Evolutionary conservation across 2,329 filamentous ascomycete genomes (phyloP), one percentile per base, ranked within the genome.

Genomic region (Fusarium foetens): DNA sequence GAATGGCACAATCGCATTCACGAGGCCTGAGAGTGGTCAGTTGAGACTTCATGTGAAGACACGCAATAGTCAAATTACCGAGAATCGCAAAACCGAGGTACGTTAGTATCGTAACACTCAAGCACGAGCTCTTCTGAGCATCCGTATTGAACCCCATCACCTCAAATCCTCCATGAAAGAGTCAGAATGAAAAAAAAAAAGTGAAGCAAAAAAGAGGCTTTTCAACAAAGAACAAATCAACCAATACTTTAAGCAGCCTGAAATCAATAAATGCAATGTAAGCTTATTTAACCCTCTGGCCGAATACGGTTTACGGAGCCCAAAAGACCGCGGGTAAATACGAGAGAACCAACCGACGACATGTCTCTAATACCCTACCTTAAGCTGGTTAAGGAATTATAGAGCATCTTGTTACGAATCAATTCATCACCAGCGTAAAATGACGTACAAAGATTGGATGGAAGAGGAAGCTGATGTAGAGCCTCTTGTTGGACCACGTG

Each of bases 1-100:
- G 54, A 75, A 77, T 0, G 79, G 75, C 7, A 81, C 71, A 39
- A 80, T 48, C 13, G 71, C 75, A 54, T 79, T 81, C 55, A 73
- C 72, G 58, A 81, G 67, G 53, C 79, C 81, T 82, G 54, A 6
- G 6, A 27, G 19, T 36, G n/a, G 58, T 74, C 7, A 71, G 66
- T 74, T 11, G 45, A 25, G 11, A 29, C 11, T 53, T n/a, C 19
- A 29, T 39, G 23, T n/a, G 48, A 51, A 35, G 31, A 25, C 14
- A 25, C 17, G 7, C 19, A 7, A 8, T 38, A 17, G 13, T 3
- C 23, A 17, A 55, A 65, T 49, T 71, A 78, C 76, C 76, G 21
- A 78, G 70, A 42, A 77, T 65, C 4, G 74, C 73, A 45, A 78
- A 78, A 41, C 76, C 75, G 14, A 75, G 51, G 61, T 76, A 78